These are phyloP conservation scores for Arthrobotrys megalospora DNA, from an alignment of 2,329 filamentous ascomycete species.

Conservation along the genomic window DNA sequence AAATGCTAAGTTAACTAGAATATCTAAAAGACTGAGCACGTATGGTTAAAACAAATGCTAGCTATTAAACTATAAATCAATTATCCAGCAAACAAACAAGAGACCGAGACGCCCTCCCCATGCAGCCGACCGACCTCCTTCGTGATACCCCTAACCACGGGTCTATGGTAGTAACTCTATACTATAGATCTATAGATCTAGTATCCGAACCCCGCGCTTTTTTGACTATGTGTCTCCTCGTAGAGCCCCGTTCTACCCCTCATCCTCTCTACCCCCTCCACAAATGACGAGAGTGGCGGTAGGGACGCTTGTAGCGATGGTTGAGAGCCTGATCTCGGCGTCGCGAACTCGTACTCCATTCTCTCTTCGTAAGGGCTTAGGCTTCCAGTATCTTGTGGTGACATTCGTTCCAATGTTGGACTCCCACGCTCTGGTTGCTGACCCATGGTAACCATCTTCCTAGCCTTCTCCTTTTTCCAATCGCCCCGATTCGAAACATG, in stretches of 20 bases:
- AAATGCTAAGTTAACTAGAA: constrained; percentile 29
- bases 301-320: constrained; percentile 37
- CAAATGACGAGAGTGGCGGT: constrained; percentile 46
- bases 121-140: constrained; percentile 40
- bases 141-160: constrained; percentile 5
- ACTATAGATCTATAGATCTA: constrained; percentile 15
- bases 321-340: constrained; percentile 30
- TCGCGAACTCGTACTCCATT: constrained; percentile 46
- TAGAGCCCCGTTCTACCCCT: constrained; percentile 22
- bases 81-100: constrained; percentile 21
- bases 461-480: constrained; percentile 58
- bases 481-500: constrained; percentile 57
- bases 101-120: constrained; percentile 42
- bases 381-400: constrained; percentile 35
- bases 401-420: constrained; percentile 36
- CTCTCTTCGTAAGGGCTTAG: constrained; percentile 44
- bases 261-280: constrained; percentile 52
- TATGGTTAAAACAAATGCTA: constrained; percentile 26
- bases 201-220: constrained; percentile 44
- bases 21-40: constrained; percentile 35
- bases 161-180: constrained; percentile 10
- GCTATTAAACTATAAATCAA: constrained; percentile 29
- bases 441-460: constrained; percentile 30
- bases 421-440: constrained; percentile 39
- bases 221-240: constrained; percentile 10